Conservation (phyloP, 1,139 yeast genomes). For the Debaryomyces nepalensis region DNA sequence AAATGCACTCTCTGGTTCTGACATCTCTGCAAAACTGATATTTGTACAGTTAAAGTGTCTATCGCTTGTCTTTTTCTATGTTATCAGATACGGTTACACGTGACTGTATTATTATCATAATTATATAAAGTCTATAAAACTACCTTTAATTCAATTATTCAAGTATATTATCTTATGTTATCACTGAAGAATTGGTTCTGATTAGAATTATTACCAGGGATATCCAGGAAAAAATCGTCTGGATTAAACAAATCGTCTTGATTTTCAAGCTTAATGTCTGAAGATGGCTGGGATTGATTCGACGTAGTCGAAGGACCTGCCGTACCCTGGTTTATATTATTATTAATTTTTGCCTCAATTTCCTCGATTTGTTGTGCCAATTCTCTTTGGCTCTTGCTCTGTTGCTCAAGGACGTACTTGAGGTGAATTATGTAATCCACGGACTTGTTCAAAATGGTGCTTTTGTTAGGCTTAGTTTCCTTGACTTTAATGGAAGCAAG, state of each 20-base stretch:
- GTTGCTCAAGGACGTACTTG: conserved; percentile 45
- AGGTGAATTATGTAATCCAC: conserved; percentile 71
- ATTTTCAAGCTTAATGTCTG: conserved; percentile 11
- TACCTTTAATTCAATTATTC: neutral
- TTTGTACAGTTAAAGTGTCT: neutral
- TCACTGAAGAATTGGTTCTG: conserved; percentile 5
- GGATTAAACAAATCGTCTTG: conserved; percentile 18
- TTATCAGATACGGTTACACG: neutral
- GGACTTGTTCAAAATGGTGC: conserved; percentile 66
- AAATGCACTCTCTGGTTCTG: conserved; percentile 49
- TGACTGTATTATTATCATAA: neutral
- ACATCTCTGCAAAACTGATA: conserved; percentile 24
- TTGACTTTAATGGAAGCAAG: conserved; percentile 51
- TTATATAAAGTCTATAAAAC: conserved; percentile 8
- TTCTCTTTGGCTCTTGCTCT: conserved; percentile 31
- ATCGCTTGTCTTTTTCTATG: neutral
- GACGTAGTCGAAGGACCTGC: conserved; percentile 1
- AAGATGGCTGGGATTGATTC: conserved; percentile 9
- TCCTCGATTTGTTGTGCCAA: conserved; percentile 24
- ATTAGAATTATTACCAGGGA: conserved; percentile 12
- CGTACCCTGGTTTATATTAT: neutral
- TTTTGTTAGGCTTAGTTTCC: conserved; percentile 74
- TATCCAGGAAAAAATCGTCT: conserved; percentile 23
- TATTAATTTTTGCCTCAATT: conserved; percentile 14
- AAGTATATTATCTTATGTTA: conserved; percentile 1